Conservation (phyloP, 331 rosid genomes). For the Prunus yedoensis region DNA sequence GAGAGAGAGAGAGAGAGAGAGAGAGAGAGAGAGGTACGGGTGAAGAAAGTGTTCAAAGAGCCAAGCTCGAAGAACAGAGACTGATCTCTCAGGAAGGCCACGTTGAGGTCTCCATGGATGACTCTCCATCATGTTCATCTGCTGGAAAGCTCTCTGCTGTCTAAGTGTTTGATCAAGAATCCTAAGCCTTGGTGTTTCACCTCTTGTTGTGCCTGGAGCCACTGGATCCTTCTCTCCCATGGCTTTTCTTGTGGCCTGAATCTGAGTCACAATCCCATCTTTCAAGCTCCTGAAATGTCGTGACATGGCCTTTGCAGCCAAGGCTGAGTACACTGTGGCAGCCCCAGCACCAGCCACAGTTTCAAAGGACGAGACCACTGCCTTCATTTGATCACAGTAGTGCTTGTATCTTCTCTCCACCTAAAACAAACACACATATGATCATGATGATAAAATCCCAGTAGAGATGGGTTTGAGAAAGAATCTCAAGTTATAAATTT, state of each 20-base stretch:
- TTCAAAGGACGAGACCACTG: slow-evolving; percentile 68
- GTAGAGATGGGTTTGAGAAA: not conserved
- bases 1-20: not conserved
- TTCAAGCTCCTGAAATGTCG: slow-evolving; percentile 76
- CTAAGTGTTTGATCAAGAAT: slow-evolving; percentile 68
- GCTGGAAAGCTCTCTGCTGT: slow-evolving; percentile 86
- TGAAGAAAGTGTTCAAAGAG: slow-evolving; percentile 98
- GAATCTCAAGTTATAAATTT: not conserved
- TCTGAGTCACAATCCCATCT: slow-evolving; percentile 70
- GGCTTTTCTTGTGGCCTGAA: slow-evolving; percentile 55
- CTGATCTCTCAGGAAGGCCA: slow-evolving; percentile 95
- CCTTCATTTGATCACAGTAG: slow-evolving; percentile 88
- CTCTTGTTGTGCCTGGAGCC: slow-evolving; percentile 69
- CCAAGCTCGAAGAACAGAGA: slow-evolving; percentile 93
- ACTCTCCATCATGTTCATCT: slow-evolving; percentile 75
- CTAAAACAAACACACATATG: slow-evolving; percentile 32
- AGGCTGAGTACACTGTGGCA: slow-evolving; percentile 71
- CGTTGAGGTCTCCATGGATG: slow-evolving; percentile 99
- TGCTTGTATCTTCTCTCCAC: slow-evolving; percentile 86
- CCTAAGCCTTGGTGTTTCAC: slow-evolving; percentile 85
- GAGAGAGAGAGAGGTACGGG: slow-evolving; percentile 47
- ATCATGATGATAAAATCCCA: not conserved
- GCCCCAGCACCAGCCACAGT: slow-evolving; percentile 76
- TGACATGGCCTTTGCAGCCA: slow-evolving; percentile 86
- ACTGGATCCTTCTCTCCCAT: slow-evolving; percentile 83